Percentiles rank a stretch among this genome's conserved stretches.
Evolutionary conservation across 129 eudicot species (phyloP).

Genomic region (Centrapalus pauciflorus): DNA sequence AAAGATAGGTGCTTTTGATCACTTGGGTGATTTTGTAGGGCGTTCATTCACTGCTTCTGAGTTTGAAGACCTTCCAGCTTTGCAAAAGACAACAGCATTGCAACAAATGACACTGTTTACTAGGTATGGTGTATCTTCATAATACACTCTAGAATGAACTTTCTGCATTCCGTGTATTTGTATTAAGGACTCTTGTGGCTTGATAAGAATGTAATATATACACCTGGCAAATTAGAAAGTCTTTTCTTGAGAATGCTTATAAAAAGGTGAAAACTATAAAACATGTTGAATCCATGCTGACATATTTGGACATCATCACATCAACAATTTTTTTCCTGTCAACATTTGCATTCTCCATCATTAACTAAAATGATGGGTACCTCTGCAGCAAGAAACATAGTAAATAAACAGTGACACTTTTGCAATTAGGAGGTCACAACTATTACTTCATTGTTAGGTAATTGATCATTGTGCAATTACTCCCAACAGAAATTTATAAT

Average conservation of each 20-base stretch:
- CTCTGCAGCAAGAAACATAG: not conserved
- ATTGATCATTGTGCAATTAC: not conserved
- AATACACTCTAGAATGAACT: not conserved
- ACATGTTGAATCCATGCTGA: not conserved
- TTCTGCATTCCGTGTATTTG: not conserved
- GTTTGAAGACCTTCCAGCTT: constrained; percentile 87
- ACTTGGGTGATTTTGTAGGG: constrained; percentile 78
- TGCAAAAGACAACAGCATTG: constrained; percentile 66
- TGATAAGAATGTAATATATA: not conserved
- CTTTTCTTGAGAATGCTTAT: too few relatives aligned
- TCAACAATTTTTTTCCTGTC: not conserved
- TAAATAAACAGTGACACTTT: not conserved
- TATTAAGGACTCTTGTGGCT: not conserved
- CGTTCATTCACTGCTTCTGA: constrained; percentile 94
- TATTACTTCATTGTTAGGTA: not conserved
- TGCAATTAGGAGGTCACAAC: not conserved
- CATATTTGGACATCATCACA: not conserved
- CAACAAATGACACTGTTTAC: constrained; percentile 90
- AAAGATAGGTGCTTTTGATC: constrained; percentile 92
- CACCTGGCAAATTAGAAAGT: not conserved
- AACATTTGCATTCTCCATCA: not conserved
- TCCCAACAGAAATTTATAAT: not conserved
- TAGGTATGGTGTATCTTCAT: constrained; percentile 39
- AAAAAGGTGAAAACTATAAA: too few relatives aligned
- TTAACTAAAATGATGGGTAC: not conserved